Conservation (phyloP, 495 filamentous ascomycete species). For the Penicillium desertorum region DNA sequence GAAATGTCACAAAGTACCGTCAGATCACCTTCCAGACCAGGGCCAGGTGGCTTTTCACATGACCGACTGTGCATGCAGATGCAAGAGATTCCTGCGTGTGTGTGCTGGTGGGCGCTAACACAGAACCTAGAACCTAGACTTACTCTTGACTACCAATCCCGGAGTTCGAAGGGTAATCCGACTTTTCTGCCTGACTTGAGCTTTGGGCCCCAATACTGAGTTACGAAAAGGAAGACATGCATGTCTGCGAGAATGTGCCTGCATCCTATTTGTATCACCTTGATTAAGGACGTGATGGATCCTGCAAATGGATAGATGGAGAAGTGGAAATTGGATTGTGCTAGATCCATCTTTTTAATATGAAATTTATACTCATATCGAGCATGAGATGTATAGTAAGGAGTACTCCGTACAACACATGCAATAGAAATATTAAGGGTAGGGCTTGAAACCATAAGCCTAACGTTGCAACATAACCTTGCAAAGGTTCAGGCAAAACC, state of each 20-base stretch:
- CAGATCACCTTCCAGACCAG: conserved; percentile 7
- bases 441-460: no score
- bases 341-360: no score
- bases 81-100: conserved; percentile 31
- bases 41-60: conserved; percentile 35
- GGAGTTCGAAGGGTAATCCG: background rate
- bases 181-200: conserved; percentile 12
- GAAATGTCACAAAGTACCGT: background rate
- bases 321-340: background rate
- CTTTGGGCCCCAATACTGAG: conserved; percentile 15
- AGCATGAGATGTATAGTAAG: background rate
- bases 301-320: background rate
- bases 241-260: conserved; percentile 10
- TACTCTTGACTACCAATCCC: conserved; percentile 7
- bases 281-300: background rate
- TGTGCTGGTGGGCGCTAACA: conserved; percentile 27
- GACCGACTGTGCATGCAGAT: conserved; percentile 45
- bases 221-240: conserved; percentile 1
- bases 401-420: no score
- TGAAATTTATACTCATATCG: background rate
- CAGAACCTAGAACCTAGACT: conserved; percentile 6
- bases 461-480: no score
- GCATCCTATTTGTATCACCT: conserved; percentile 7
- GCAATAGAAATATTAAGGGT: no score
- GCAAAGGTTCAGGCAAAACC: no score